Conservation (phyloP, 2,329 filamentous ascomycete species). For the Calonectria fujianensis region DNA sequence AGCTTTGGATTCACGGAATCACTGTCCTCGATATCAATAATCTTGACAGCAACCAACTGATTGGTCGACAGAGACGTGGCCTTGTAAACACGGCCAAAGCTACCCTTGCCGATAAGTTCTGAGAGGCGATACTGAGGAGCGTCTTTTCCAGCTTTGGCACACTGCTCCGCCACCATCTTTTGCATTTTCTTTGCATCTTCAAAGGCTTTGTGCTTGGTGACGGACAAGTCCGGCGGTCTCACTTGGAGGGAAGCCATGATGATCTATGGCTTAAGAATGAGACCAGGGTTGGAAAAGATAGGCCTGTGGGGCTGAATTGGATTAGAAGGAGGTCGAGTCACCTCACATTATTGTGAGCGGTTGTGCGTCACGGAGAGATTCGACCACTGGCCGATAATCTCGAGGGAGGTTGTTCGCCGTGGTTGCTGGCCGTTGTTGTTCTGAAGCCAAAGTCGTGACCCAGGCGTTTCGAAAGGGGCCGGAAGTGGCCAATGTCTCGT, state of each 20-base stretch:
- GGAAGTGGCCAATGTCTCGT: slow-evolving; percentile 14
- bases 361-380: slow-evolving; percentile 24
- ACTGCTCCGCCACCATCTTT: slow-evolving; percentile 76
- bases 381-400: slow-evolving; percentile 33
- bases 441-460: slow-evolving; percentile 31
- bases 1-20: slow-evolving; percentile 80
- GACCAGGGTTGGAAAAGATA: slow-evolving; percentile 22
- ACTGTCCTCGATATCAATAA: slow-evolving; percentile 87
- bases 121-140: slow-evolving; percentile 80
- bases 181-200: slow-evolving; percentile 84
- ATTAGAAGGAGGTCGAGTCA: slow-evolving; percentile 34
- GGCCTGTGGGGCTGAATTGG: slow-evolving; percentile 39
- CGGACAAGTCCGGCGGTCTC: slow-evolving; percentile 64
- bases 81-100: slow-evolving; percentile 85
- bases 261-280: slow-evolving; percentile 35
- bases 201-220: slow-evolving; percentile 75
- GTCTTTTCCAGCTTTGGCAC: slow-evolving; percentile 74
- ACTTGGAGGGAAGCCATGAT: slow-evolving; percentile 66
- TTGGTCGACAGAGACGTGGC: slow-evolving; percentile 68
- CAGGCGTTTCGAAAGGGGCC: slow-evolving; percentile 37
- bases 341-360: slow-evolving; percentile 48
- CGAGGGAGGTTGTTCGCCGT: slow-evolving; percentile 28
- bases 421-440: slow-evolving; percentile 43
- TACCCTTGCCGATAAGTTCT: slow-evolving; percentile 85
- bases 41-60: slow-evolving; percentile 84